A percentile compares a stretch with the other conserved stretches of the same genome.
These are phyloP conservation scores for Dactylellina sp. DNA, from an alignment of 2,329 filamentous ascomycete genomes.

Conservation along the genomic window DNA sequence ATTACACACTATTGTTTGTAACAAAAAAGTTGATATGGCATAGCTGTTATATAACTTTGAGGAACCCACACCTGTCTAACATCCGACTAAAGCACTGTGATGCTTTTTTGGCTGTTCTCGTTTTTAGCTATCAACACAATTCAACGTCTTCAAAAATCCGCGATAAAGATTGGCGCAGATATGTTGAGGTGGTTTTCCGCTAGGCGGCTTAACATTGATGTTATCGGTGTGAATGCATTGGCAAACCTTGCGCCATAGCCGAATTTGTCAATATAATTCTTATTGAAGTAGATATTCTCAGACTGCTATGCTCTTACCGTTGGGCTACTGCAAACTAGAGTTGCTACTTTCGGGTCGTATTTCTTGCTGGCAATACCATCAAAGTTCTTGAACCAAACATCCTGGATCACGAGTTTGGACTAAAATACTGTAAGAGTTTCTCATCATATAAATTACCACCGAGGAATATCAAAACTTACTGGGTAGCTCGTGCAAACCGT, in stretches of 20 bases:
- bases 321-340: constrained; percentile 67
- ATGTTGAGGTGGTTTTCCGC: constrained; percentile 64
- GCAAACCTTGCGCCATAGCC: constrained; percentile 60
- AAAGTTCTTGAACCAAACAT: constrained; percentile 70
- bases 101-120: too few relatives aligned
- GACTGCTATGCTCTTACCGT: constrained; percentile 23
- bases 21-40: too few relatives aligned
- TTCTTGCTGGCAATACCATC: constrained; percentile 68
- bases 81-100: too few relatives aligned
- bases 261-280: neutral
- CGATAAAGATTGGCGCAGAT: constrained; percentile 65
- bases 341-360: constrained; percentile 65
- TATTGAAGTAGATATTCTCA: neutral
- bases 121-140: constrained; percentile 18
- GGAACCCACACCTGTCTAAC: too few relatives aligned
- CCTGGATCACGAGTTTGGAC: constrained; percentile 26
- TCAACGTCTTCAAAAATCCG: constrained; percentile 19
- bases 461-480: constrained; percentile 5
- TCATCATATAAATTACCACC: neutral
- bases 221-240: constrained; percentile 67
- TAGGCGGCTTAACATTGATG: constrained; percentile 67
- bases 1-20: too few relatives aligned
- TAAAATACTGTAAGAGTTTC: neutral
- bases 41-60: too few relatives aligned
- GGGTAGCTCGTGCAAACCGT: constrained; percentile 66